These are phyloP conservation scores for Sporothrix pallida DNA, from an alignment of 2,329 filamentous ascomycete genomes.

Conservation along the genomic window DNA sequence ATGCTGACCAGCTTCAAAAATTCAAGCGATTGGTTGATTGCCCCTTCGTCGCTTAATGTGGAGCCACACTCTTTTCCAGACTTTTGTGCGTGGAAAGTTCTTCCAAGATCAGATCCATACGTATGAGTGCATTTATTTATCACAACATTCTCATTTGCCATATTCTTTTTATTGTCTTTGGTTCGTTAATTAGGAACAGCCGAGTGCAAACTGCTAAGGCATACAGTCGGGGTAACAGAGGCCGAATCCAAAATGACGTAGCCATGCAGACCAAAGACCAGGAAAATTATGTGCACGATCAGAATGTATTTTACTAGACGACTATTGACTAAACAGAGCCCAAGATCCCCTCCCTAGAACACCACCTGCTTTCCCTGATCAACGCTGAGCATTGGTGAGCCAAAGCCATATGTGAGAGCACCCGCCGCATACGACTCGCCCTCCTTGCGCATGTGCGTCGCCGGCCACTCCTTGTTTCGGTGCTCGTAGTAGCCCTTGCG, in stretches of 20 bases:
- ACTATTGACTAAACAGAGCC: not conserved
- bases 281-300: too few relatives aligned
- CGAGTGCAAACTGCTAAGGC: too few relatives aligned
- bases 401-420: slow-evolving; percentile 29
- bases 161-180: too few relatives aligned
- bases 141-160: too few relatives aligned
- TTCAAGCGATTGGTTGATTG: not conserved
- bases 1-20: not conserved
- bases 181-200: too few relatives aligned
- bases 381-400: slow-evolving; percentile 32
- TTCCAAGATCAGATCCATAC: not conserved
- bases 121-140: not conserved
- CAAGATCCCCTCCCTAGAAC: not conserved
- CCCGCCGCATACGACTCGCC: slow-evolving; percentile 29
- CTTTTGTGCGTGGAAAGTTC: not conserved
- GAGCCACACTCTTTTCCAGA: not conserved
- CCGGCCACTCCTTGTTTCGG: slow-evolving; percentile 28
- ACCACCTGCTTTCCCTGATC: slow-evolving; percentile 17
- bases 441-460: slow-evolving; percentile 32
- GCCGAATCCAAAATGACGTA: too few relatives aligned
- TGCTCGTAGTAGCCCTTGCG: slow-evolving; percentile 31
- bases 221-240: too few relatives aligned
- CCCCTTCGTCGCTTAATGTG: not conserved
- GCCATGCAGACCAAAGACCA: too few relatives aligned
- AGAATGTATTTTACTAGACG: too few relatives aligned